These are phyloP conservation scores for Ballota nigra DNA, from an alignment of 257 asterid species.

Conservation along the genomic window DNA sequence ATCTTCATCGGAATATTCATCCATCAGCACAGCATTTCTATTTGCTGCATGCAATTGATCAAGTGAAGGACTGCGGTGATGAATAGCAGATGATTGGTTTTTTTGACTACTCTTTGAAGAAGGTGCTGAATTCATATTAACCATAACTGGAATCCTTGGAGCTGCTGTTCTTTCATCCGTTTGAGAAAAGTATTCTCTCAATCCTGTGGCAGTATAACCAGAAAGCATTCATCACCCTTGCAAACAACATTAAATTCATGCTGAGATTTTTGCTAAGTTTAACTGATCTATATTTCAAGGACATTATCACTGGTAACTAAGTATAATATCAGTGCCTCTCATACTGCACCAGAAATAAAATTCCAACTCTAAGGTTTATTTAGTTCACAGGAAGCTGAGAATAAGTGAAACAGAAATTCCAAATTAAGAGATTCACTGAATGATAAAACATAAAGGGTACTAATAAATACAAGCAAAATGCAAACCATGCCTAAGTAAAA, in stretches of 20 bases:
- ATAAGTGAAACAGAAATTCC: too few species aligned
- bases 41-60: conserved; percentile 67
- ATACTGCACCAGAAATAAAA: background rate
- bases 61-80: conserved; percentile 55
- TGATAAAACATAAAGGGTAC: background rate
- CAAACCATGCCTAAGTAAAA: background rate
- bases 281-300: conserved; percentile 1
- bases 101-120: conserved; percentile 53
- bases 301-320: background rate
- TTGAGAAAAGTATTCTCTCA: conserved; percentile 90
- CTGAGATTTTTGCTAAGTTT: background rate
- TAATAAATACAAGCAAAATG: background rate
- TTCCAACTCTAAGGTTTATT: background rate
- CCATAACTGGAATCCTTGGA: conserved; percentile 93
- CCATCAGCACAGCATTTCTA: conserved; percentile 56
- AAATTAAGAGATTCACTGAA: background rate
- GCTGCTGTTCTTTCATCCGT: conserved; percentile 84
- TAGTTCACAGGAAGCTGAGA: conserved; percentile 6
- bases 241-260: conserved; percentile 3
- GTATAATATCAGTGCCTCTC: conserved; percentile 8
- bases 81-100: conserved; percentile 45
- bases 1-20: conserved; percentile 91
- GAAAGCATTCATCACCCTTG: conserved; percentile 24
- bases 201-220: conserved; percentile 45
- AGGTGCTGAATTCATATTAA: conserved; percentile 76